Base-by-base conservation (phyloP, 208 protist genomes). In the Leishmania braziliensis region DNA sequence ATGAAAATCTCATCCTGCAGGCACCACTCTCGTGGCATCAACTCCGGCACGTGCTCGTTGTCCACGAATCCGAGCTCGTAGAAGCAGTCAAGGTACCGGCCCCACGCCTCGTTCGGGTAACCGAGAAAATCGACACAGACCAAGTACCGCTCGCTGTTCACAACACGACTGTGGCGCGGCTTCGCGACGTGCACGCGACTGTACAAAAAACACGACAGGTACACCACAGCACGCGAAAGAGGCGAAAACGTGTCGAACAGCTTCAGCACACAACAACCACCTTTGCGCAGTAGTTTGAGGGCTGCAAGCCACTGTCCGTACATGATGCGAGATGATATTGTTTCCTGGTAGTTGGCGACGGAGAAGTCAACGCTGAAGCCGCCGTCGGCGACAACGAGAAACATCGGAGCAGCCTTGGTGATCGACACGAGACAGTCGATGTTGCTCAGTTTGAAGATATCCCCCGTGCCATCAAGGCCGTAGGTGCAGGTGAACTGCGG, bases 121-220 rank as follows among this genome's bases (percentile, higher is more conserved):
- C 87, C 90, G 2, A 68, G 56, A 74, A 88, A 92, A 26, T 88
- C 87, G 16, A 94, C 51, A 79, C 92, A 94, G 23, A 97, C 94
- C 14, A 98, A 78, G 82, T 97, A 98, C 26, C 94, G 90, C 84
- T 98, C 95, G 75, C 94, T 97, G 84, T 98, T 98, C 69, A 98
- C 94, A 36, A 97, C 91, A 36, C 96, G 90, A 70, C 93, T 97
- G 84, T 96, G 91, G 51, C 90, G 88, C n/a, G 96, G 96, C 85
- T 98, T 98, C 43, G 96, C 93, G 26, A 98, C 80, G 81, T 94
- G 91, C 18, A 98, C 94, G 16, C 85, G 83, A 16, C 95, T 83
- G 79, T 96, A 98, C 36, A 97, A 69, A 79, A 92, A 93, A 9
- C 92, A 96, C 56, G 95, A 92, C 0, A 97, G 80, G 80, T 90